Conservation (phyloP, 345 rosid genomes). For the Viola odorata region DNA sequence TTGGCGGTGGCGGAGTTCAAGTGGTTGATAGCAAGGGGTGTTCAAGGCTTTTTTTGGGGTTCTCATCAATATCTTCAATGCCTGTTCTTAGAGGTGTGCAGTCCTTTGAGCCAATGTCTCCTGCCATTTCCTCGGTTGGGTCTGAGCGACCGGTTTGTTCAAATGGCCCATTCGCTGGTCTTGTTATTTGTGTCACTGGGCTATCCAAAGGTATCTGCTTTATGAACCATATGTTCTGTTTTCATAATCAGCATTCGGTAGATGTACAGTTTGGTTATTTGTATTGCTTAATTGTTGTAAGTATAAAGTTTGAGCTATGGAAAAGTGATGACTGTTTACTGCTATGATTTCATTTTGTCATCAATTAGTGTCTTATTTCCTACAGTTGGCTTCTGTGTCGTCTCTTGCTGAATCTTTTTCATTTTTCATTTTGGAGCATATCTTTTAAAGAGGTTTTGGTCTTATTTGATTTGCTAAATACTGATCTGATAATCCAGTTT, state of each 20-base stretch:
- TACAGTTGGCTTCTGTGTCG: neutral
- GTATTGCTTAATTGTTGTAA: neutral
- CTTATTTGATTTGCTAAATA: neutral
- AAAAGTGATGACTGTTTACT: neutral
- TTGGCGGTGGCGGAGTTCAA: constrained; percentile 36
- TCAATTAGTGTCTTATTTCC: too few relatives aligned
- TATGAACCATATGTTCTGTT: neutral
- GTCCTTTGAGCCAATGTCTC: constrained; percentile 38
- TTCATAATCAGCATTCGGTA: too few relatives aligned
- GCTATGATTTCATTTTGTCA: neutral
- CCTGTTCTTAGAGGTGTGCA: constrained; percentile 39
- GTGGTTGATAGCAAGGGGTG: constrained; percentile 69
- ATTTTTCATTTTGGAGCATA: neutral
- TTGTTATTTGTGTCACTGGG: constrained; percentile 87
- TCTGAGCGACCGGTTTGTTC: constrained; percentile 38
- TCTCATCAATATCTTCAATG: constrained; percentile 37
- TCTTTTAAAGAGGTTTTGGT: neutral
- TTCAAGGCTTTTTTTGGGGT: constrained; percentile 61
- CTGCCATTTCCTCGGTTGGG: constrained; percentile 35
- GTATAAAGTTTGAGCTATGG: neutral
- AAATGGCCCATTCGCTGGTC: constrained; percentile 58
- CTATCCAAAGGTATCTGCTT: constrained; percentile 65
- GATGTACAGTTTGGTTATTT: neutral
- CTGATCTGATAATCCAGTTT: neutral
- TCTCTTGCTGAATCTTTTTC: constrained; percentile 1